phyloP scores from a whole-genome alignment of 192 early-diverging fungal genomes.

The Mortierella alpina region DNA sequence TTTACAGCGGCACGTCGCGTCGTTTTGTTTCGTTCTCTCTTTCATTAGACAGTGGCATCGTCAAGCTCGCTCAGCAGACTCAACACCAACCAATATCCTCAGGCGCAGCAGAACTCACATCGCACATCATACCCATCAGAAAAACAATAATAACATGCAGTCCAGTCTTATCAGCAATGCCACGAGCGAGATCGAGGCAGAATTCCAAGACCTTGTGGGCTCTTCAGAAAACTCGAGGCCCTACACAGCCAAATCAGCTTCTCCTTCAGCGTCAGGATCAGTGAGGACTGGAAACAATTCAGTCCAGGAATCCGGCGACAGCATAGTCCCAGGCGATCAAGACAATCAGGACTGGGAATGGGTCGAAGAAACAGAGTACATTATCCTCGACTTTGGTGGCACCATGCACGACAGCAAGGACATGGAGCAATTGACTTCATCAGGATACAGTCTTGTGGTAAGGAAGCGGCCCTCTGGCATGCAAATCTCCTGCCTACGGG shows the following conservation, averaged over 20 bases:
- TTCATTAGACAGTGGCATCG: too few species aligned
- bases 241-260: background rate
- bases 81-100: too few species aligned
- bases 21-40: too few species aligned
- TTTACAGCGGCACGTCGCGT: too few species aligned
- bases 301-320: background rate
- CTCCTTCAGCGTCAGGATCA: background rate
- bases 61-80: too few species aligned
- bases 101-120: too few species aligned
- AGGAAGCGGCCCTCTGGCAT: background rate
- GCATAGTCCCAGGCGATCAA: background rate
- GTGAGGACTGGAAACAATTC: background rate
- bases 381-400: conserved; percentile 45
- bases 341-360: conserved; percentile 42
- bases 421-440: conserved; percentile 9
- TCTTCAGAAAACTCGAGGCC: background rate
- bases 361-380: conserved; percentile 49
- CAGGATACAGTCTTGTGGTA: conserved; percentile 35
- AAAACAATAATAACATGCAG: background rate
- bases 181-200: conserved; percentile 18
- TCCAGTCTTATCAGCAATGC: conserved; percentile 17
- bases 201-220: conserved; percentile 19
- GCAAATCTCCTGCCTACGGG: too few species aligned
- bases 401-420: conserved; percentile 10
- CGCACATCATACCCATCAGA: background rate